Evolutionary conservation across 2,329 filamentous ascomycete species (phyloP).

Genomic region (Fusarium albidum): DNA sequence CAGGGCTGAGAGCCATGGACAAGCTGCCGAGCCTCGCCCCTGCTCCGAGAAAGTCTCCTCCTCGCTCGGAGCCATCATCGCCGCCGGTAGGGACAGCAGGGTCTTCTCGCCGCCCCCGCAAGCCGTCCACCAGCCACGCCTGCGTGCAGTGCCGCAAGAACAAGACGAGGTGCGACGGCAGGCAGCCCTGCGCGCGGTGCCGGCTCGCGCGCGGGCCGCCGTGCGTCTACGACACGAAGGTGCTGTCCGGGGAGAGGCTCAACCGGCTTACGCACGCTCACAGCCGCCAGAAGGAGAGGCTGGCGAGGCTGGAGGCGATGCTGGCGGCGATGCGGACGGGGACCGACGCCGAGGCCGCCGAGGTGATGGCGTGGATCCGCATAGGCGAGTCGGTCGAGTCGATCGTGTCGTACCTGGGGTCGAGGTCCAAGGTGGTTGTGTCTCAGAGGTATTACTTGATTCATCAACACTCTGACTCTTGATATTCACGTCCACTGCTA

Average conservation of each 20-base stretch:
- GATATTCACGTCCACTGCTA: background rate
- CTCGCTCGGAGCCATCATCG: background rate
- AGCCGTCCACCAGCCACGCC: slow-evolving; percentile 10
- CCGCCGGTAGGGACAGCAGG: background rate
- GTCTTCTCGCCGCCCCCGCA: slow-evolving; percentile 3
- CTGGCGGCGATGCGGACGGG: slow-evolving; percentile 14
- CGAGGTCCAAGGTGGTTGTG: slow-evolving; percentile 7
- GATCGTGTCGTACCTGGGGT: slow-evolving; percentile 20
- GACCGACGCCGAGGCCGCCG: slow-evolving; percentile 14
- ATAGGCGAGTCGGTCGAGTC: slow-evolving; percentile 17
- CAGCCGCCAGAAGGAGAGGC: slow-evolving; percentile 19
- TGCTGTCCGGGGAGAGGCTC: slow-evolving; percentile 16
- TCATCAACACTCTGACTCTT: too few relatives aligned
- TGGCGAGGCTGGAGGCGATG: slow-evolving; percentile 20
- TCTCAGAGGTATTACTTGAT: slow-evolving; percentile 11
- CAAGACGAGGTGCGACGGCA: slow-evolving; percentile 24
- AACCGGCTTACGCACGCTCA: slow-evolving; percentile 11
- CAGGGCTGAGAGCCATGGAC: slow-evolving; percentile 1
- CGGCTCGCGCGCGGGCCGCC: background rate
- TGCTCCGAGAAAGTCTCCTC: slow-evolving; percentile 3
- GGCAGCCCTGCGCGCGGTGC: slow-evolving; percentile 9
- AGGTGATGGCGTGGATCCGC: slow-evolving; percentile 21
- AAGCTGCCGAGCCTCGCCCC: slow-evolving; percentile 16
- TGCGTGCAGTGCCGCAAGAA: slow-evolving; percentile 17
- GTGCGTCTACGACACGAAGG: slow-evolving; percentile 17